phyloP scores from a whole-genome alignment of 306 rosid species.

The Medicago ruthenica region DNA sequence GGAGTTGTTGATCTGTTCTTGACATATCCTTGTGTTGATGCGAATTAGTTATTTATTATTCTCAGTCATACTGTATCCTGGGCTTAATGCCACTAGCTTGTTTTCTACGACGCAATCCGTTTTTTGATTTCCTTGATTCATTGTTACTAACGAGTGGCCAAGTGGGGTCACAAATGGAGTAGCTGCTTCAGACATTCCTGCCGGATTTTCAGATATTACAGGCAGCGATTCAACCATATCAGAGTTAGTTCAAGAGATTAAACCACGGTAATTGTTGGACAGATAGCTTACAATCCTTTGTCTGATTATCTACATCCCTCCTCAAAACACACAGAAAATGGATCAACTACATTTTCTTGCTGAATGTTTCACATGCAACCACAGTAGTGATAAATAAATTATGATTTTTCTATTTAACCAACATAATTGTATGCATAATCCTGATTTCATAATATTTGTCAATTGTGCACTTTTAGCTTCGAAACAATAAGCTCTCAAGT shows the following conservation, averaged over 20 bases:
- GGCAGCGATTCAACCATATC: conserved; percentile 72
- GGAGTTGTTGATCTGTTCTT: conserved; percentile 77
- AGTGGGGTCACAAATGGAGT: conserved; percentile 70
- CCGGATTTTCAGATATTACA: conserved; percentile 61
- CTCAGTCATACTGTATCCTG: conserved; percentile 8
- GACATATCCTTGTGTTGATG: conserved; percentile 76
- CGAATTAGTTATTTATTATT: conserved; percentile 10
- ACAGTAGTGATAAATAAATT: conserved; percentile 6
- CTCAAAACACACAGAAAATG: background rate
- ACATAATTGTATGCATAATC: conserved; percentile 7
- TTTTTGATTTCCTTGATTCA: conserved; percentile 62
- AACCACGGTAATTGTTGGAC: conserved; percentile 77
- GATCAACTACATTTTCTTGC: conserved; percentile 7
- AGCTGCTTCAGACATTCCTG: conserved; percentile 61
- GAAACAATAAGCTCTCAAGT: conserved; percentile 9
- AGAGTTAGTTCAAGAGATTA: conserved; percentile 87
- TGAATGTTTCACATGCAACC: conserved; percentile 12
- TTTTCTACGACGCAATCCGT: conserved; percentile 32
- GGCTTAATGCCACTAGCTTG: conserved; percentile 22
- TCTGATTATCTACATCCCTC: background rate
- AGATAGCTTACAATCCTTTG: conserved; percentile 4
- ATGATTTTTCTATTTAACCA: conserved; percentile 4
- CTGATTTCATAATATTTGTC: conserved; percentile 11
- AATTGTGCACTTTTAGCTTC: conserved; percentile 11
- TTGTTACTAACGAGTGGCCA: conserved; percentile 92